Conservation (phyloP, 768 basidiomycete species). For the Jaapia argillacea region DNA sequence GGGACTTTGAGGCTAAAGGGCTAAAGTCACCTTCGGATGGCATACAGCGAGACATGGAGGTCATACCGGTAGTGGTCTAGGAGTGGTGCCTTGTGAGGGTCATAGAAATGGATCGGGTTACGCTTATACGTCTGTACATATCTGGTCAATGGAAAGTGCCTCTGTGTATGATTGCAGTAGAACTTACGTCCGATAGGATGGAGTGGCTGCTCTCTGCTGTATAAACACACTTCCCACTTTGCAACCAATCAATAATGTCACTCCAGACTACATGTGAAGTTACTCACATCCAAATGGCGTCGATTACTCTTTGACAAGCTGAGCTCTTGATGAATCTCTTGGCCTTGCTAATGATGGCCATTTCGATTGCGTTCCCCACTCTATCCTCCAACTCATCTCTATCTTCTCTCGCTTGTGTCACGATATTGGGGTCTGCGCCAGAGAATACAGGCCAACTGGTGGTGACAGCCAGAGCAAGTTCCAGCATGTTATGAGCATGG, state of each 20-base stretch:
- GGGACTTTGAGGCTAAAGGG: conserved; percentile 76
- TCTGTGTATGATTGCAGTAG: conserved; percentile 2
- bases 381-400: conserved; percentile 64
- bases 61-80: conserved; percentile 88
- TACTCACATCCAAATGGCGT: conserved; percentile 67
- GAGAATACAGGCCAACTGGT: conserved; percentile 77
- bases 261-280: neutral
- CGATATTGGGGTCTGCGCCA: conserved; percentile 53
- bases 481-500: conserved; percentile 57
- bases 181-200: conserved; percentile 82
- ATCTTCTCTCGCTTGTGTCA: conserved; percentile 51
- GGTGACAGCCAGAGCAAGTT: conserved; percentile 60
- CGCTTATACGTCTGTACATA: conserved; percentile 79
- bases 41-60: neutral
- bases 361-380: conserved; percentile 87
- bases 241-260: conserved; percentile 1
- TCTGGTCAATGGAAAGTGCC: conserved; percentile 1
- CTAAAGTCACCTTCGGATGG: conserved; percentile 5
- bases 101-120: conserved; percentile 87
- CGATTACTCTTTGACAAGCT: conserved; percentile 85
- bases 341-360: conserved; percentile 81
- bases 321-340: conserved; percentile 86
- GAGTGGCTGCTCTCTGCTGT: conserved; percentile 81
- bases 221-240: conserved; percentile 87
- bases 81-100: conserved; percentile 88